phyloP scores from a whole-genome alignment of 768 basidiomycete genomes.

The Stropharia rugosoannulata region DNA sequence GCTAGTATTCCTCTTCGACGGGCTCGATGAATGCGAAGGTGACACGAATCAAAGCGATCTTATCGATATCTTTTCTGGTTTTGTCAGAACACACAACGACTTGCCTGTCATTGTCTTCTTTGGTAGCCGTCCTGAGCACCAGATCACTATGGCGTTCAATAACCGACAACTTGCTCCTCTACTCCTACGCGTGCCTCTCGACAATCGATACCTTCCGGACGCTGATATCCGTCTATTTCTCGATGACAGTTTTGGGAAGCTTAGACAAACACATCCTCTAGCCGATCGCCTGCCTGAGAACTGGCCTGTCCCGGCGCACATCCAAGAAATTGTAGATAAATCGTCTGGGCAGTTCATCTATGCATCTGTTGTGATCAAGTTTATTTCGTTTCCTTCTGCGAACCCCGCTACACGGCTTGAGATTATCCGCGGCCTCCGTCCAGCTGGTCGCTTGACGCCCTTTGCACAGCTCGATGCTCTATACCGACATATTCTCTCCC shows the following conservation, averaged over 20 bases:
- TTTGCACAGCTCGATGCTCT: conserved; percentile 10
- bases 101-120: conserved; percentile 18
- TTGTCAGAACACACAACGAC: background rate
- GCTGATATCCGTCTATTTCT: background rate
- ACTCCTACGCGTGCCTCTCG: background rate
- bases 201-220: conserved; percentile 4
- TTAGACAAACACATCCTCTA: no score
- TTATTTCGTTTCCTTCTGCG: background rate
- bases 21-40: conserved; percentile 19
- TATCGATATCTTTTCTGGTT: background rate
- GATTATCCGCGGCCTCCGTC: background rate
- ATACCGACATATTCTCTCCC: conserved; percentile 6
- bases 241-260: background rate
- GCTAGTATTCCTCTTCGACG: conserved; percentile 17
- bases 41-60: conserved; percentile 5
- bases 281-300: no score
- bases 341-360: conserved; percentile 8
- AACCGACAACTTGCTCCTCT: background rate
- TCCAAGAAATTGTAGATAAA: background rate
- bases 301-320: background rate
- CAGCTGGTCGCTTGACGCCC: background rate
- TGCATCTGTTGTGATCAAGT: background rate
- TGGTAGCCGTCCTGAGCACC: conserved; percentile 17
- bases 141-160: conserved; percentile 7
- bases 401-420: background rate